Evolutionary conservation across 768 basidiomycete species (phyloP).

Genomic region (Lentinula detonsa): DNA sequence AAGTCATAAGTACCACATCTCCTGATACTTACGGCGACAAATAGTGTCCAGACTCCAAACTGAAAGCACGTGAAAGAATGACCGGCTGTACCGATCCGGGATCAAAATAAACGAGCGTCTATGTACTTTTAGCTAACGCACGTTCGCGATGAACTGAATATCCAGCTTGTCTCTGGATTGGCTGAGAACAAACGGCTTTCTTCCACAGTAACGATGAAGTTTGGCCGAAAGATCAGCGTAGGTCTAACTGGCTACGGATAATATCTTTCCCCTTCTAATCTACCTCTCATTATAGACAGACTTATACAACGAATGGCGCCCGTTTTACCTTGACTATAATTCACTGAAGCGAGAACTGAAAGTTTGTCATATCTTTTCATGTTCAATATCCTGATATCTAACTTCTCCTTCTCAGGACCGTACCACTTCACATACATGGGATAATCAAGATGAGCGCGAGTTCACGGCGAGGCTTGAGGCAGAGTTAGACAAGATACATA

Average conservation of each 20-base stretch:
- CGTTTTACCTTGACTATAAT: constrained; percentile 88
- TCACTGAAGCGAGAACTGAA: constrained; percentile 87
- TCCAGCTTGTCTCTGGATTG: background rate
- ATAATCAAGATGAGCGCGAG: constrained; percentile 69
- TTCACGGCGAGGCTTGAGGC: constrained; percentile 75
- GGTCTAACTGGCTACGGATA: constrained; percentile 13
- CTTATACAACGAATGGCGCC: constrained; percentile 86
- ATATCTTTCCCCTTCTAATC: constrained; percentile 6
- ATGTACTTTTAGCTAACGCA: background rate
- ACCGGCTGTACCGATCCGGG: background rate
- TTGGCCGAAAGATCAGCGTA: constrained; percentile 73
- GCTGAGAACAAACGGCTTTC: background rate
- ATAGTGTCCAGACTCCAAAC: too few relatives aligned
- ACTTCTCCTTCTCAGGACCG: constrained; percentile 27
- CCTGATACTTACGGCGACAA: too few relatives aligned
- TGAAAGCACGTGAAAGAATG: background rate
- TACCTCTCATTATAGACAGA: constrained; percentile 45
- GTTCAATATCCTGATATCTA: background rate
- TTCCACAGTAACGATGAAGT: constrained; percentile 52
- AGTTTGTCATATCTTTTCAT: constrained; percentile 19
- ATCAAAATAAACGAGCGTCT: background rate
- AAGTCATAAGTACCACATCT: too few relatives aligned
- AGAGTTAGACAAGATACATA: constrained; percentile 91
- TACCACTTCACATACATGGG: constrained; percentile 61
- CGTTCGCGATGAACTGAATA: background rate